These are phyloP conservation scores for Carallia brachiata DNA, from an alignment of 345 rosid genomes.

Conservation along the genomic window DNA sequence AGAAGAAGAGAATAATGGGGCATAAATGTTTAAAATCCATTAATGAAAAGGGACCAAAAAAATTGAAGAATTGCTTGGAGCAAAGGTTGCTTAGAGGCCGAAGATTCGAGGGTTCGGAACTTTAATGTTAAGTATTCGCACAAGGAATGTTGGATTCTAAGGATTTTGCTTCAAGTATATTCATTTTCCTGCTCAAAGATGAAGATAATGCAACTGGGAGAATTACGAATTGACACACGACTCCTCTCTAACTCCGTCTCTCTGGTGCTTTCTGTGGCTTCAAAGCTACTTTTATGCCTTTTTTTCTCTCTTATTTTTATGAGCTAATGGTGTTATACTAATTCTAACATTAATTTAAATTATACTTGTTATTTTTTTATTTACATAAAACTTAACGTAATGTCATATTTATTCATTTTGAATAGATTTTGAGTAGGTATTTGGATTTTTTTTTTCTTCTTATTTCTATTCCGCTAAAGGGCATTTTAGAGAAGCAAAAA, in stretches of 20 bases:
- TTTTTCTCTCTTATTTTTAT: neutral
- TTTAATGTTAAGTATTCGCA: constrained; percentile 31
- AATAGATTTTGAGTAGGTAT: too few relatives aligned
- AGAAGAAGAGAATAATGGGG: neutral
- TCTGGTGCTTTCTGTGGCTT: too few relatives aligned
- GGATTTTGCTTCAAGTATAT: neutral
- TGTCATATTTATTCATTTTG: too few relatives aligned
- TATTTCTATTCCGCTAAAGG: neutral
- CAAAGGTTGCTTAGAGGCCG: constrained; percentile 88
- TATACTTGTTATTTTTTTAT: too few relatives aligned
- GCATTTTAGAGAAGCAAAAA: neutral
- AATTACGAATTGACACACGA: too few relatives aligned
- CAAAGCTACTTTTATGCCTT: neutral
- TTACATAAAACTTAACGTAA: too few relatives aligned
- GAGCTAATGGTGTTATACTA: too few relatives aligned
- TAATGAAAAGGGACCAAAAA: constrained; percentile 11
- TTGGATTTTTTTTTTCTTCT: too few relatives aligned
- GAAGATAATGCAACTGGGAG: neutral
- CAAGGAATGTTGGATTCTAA: neutral
- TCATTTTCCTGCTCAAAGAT: neutral
- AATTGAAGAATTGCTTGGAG: constrained; percentile 67
- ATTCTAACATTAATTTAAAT: too few relatives aligned
- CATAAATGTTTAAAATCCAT: constrained; percentile 4
- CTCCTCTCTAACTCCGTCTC: too few relatives aligned
- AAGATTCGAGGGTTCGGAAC: constrained; percentile 58